Conservation (phyloP, 495 filamentous ascomycete genomes). For the Melanomma pulvis-pyrius region DNA sequence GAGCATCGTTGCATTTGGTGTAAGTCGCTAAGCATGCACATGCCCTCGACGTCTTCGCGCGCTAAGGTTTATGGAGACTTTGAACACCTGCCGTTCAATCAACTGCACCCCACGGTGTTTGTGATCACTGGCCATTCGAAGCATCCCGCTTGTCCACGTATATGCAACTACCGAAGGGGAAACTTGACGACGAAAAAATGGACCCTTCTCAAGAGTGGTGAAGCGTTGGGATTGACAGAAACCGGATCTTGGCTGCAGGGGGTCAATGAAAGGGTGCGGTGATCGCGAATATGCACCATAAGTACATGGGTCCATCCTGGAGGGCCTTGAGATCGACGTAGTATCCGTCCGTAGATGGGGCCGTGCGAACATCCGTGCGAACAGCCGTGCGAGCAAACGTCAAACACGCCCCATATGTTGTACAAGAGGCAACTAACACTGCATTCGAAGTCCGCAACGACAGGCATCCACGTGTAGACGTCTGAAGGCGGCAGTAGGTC, state of each 20-base stretch:
- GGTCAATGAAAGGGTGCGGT: conserved; percentile 3
- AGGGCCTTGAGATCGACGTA: conserved; percentile 12
- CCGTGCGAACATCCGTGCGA: conserved; percentile 5
- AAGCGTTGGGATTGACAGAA: background rate
- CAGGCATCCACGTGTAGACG: background rate
- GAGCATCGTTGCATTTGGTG: conserved; percentile 10
- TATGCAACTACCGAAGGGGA: background rate
- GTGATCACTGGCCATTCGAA: background rate
- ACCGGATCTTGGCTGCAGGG: conserved; percentile 22
- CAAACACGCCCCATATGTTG: background rate
- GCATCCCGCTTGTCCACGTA: background rate
- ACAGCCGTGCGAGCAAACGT: background rate
- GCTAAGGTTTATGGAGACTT: background rate
- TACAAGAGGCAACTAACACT: background rate
- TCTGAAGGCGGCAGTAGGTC: conserved; percentile 18
- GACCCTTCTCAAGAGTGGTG: background rate
- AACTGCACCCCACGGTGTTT: background rate
- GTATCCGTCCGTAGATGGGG: conserved; percentile 12
- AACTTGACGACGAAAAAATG: background rate
- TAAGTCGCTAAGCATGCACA: conserved; percentile 13
- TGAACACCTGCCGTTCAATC: background rate
- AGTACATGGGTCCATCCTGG: background rate
- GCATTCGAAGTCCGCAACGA: background rate
- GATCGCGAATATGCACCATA: background rate
- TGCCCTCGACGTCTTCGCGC: background rate